Percentiles rank a stretch among this genome's conserved stretches.
Evolutionary conservation across 805 yeast species (phyloP).

Genomic region (Zygosaccharomyces bisporus): DNA sequence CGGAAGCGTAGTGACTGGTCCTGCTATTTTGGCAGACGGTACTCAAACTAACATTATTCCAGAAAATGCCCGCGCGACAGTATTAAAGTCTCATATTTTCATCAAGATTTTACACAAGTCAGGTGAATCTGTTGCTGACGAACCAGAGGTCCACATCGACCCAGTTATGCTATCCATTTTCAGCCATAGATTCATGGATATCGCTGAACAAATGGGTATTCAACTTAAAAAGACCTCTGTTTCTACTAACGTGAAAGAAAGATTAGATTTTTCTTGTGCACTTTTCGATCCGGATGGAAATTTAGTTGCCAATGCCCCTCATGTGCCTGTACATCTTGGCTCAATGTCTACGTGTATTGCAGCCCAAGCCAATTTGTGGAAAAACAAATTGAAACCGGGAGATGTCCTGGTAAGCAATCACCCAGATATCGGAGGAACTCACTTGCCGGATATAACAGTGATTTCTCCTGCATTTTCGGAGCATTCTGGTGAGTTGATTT

Average conservation of each 20-base stretch:
- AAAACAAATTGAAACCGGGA: constrained; percentile 58
- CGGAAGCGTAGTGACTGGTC: constrained; percentile 60
- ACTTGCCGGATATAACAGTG: constrained; percentile 85
- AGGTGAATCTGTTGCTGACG: not conserved
- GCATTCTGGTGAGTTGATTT: constrained; percentile 50
- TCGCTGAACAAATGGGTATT: constrained; percentile 86
- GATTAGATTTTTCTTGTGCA: constrained; percentile 82
- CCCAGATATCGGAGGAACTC: constrained; percentile 79
- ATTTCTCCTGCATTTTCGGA: constrained; percentile 79
- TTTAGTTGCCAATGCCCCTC: constrained; percentile 83
- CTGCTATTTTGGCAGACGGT: constrained; percentile 71
- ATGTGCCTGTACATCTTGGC: constrained; percentile 80
- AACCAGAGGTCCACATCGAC: constrained; percentile 40
- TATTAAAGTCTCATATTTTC: constrained; percentile 56
- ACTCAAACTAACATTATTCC: constrained; percentile 77
- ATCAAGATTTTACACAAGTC: constrained; percentile 33
- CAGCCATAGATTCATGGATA: constrained; percentile 81
- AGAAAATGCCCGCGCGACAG: constrained; percentile 53
- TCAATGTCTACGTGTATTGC: constrained; percentile 79
- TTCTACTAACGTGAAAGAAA: constrained; percentile 76
- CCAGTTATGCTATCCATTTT: constrained; percentile 72
- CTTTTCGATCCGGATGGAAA: constrained; percentile 70
- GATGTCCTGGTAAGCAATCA: constrained; percentile 76
- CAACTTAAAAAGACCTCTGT: constrained; percentile 76
- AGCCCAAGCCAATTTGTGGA: constrained; percentile 66